These are phyloP conservation scores for Abrus pulchellus DNA, from an alignment of 306 rosid genomes.

Conservation along the genomic window DNA sequence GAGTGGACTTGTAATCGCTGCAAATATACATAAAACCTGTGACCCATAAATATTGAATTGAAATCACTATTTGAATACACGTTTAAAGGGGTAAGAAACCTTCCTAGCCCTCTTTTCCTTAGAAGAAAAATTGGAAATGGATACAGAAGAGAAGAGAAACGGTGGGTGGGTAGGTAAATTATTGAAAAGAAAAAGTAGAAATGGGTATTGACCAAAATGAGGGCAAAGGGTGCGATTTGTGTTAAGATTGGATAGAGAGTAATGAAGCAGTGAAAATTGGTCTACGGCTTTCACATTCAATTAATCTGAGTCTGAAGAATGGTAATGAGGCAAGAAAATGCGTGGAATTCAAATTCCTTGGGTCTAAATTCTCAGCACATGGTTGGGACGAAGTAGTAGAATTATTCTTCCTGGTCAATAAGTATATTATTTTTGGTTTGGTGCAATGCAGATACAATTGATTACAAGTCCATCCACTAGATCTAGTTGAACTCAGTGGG, in stretches of 20 bases:
- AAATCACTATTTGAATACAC: not conserved
- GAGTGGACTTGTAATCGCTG: too few relatives aligned
- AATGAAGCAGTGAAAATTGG: not conserved
- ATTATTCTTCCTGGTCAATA: too few relatives aligned
- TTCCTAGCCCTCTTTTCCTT: not conserved
- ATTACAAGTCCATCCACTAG: not conserved
- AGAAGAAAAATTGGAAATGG: not conserved
- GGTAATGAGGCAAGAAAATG: not conserved
- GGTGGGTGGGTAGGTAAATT: too few relatives aligned
- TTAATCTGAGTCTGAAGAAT: not conserved
- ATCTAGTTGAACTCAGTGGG: constrained; percentile 25
- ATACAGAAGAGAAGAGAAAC: too few relatives aligned
- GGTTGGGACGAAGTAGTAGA: not conserved
- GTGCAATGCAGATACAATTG: too few relatives aligned
- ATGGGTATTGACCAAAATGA: not conserved
- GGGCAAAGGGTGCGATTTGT: not conserved
- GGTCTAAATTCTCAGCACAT: not conserved
- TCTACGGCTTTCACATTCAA: constrained; percentile 43
- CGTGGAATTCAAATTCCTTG: constrained; percentile 21
- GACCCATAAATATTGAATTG: too few relatives aligned
- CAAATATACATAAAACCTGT: too few relatives aligned
- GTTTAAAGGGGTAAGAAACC: too few relatives aligned
- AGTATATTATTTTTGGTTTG: too few relatives aligned
- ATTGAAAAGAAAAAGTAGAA: not conserved
- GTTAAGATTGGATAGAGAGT: constrained; percentile 4